Conservation (phyloP, 192 early-diverging fungal genomes). For the Gigaspora rosea region DNA sequence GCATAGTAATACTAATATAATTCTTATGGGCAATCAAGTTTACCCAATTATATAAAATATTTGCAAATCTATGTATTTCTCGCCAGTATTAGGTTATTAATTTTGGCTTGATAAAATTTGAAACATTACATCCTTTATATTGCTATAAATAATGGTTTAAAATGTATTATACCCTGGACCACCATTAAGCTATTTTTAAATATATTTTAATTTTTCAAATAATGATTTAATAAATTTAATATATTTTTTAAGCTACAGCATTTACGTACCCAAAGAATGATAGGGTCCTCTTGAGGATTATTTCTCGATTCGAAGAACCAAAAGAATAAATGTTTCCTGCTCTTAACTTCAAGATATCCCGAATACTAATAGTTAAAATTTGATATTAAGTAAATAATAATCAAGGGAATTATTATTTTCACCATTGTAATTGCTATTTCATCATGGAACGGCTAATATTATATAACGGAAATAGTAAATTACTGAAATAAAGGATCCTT, state of each 20-base stretch:
- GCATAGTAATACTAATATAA: too few relatives aligned
- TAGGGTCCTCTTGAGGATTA: conserved; percentile 71
- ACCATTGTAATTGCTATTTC: too few relatives aligned
- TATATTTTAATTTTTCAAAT: not conserved
- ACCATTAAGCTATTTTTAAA: conserved; percentile 66
- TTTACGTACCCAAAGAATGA: conserved; percentile 58
- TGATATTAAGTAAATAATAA: not conserved
- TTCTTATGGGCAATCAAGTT: too few relatives aligned
- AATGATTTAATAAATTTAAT: not conserved
- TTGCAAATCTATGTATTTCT: too few relatives aligned
- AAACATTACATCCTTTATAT: too few relatives aligned
- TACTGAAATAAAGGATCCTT: too few relatives aligned
- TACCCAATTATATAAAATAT: too few relatives aligned
- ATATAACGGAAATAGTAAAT: too few relatives aligned
- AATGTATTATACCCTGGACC: conserved; percentile 61
- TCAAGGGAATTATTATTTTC: too few relatives aligned
- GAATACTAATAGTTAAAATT: conserved; percentile 56
- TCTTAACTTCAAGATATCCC: conserved; percentile 69
- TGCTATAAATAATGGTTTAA: not conserved
- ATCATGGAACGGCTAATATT: too few relatives aligned
- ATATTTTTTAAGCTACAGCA: not conserved
- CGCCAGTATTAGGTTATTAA: too few relatives aligned
- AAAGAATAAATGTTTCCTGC: conserved; percentile 87
- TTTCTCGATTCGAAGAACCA: conserved; percentile 96
- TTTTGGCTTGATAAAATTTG: too few relatives aligned